Base-by-base conservation (phyloP, 1,284 basidiomycete genomes). In the Pseudomicrostroma phylloplanum region DNA sequence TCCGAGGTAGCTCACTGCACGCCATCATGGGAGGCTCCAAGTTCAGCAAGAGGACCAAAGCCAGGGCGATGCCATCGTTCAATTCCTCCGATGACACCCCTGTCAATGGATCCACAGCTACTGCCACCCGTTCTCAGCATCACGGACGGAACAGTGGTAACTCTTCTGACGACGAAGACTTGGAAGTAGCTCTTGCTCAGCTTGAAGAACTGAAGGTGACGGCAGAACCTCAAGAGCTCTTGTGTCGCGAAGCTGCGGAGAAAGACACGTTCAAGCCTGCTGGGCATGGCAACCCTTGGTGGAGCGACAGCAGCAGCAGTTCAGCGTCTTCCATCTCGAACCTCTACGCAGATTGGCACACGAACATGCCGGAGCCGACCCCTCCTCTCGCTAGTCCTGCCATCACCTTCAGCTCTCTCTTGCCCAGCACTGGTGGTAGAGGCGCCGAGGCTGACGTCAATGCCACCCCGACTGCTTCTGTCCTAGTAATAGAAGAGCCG, bases 1-100 rank as follows among this genome's bases (percentile, higher is more conserved):
- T 74, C n/a, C 63, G 71, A 36, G 74, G 74, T 39, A 63, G 67
- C 30, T 67, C 68, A 30, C 62, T 76, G 53, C 64, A 66, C 12
- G 71, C 70, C 19, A 67, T 74, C 53, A 58, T 73, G 61, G 72
- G 71, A 39, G 59, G 62, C 60, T 69, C 59, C 58, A 63, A 67
- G 61, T 12, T 17, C 7, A 17, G 12, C 9, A 23, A 25, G 6
- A 64, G 72, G 60, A 68, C 63, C 46, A 82, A 87, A 41, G 85
- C 86, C 12, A 80, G 80, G 25, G 80, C 81, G 0, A 89, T 93
- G 63, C 91, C 91, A 0, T 91, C 89, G 80, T 93, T 92, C 76
- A 89, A 89, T 0, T 82, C 86, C 80, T 88, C 30, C 4, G 30
- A 36, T 36, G 30, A 36, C 30, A 36, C 30, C 9, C 4, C 30